These are phyloP conservation scores for Torulaspora delbrueckii DNA, from an alignment of 805 yeast genomes.

Conservation along the genomic window DNA sequence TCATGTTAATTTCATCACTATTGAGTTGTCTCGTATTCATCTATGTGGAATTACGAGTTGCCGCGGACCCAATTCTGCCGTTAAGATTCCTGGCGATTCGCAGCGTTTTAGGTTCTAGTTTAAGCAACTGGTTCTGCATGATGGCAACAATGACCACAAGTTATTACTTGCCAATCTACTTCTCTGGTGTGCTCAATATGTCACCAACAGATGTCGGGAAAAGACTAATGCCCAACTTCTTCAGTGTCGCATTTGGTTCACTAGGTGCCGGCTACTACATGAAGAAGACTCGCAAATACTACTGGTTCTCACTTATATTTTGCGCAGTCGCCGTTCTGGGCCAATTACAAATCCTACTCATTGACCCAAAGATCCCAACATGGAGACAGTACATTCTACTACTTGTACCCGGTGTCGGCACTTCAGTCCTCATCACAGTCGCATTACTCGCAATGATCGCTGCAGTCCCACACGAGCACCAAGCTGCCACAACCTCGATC, in stretches of 20 bases:
- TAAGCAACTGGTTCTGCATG: conserved; percentile 21
- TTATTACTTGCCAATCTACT: conserved; percentile 60
- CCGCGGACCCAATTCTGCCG: conserved; percentile 60
- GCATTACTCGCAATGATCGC: conserved; percentile 66
- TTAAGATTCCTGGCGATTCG: conserved; percentile 49
- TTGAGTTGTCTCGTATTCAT: conserved; percentile 41
- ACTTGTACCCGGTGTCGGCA: conserved; percentile 50
- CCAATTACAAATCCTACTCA: conserved; percentile 34
- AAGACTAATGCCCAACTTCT: conserved; percentile 56
- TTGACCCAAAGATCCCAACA: conserved; percentile 34
- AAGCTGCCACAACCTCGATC: conserved; percentile 83
- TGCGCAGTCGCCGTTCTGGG: conserved; percentile 46
- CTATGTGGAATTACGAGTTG: conserved; percentile 40
- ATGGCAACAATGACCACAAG: conserved; percentile 46
- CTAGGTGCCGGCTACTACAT: conserved; percentile 60
- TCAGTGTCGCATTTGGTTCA: conserved; percentile 55
- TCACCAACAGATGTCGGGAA: conserved; percentile 55
- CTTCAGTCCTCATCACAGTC: conserved; percentile 56
- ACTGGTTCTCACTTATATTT: conserved; percentile 40
- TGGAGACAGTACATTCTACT: conserved; percentile 43
- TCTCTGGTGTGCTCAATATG: conserved; percentile 49
- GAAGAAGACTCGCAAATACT: conserved; percentile 59
- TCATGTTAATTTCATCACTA: conserved; percentile 16
- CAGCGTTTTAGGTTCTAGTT: conserved; percentile 58
- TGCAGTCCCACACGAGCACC: conserved; percentile 61